Evolutionary conservation across 2,329 filamentous ascomycete species (phyloP).

Genomic region (Colletotrichum chlorophyti): DNA sequence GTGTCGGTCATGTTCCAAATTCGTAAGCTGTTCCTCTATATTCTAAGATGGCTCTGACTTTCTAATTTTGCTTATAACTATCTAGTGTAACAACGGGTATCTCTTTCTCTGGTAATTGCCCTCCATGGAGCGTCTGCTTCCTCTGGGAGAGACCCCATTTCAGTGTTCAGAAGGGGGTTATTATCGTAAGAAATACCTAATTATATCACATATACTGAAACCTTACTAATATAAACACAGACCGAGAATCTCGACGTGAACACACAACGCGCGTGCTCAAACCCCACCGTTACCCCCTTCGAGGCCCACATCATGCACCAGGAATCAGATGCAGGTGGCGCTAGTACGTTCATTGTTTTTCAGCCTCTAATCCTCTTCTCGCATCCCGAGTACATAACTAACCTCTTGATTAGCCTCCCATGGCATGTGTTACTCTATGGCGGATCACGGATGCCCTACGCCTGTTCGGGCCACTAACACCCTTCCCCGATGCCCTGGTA

Average conservation of each 20-base stretch:
- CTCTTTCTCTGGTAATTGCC: background rate
- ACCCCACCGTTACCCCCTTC: conserved; percentile 1
- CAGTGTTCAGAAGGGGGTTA: background rate
- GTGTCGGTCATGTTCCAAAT: background rate
- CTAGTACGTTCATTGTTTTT: background rate
- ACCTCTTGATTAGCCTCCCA: background rate
- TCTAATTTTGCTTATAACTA: background rate
- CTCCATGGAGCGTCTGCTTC: conserved; percentile 3
- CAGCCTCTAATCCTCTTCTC: accelerated
- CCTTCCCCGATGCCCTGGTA: background rate
- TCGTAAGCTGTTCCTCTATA: background rate
- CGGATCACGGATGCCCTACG: background rate
- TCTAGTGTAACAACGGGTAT: conserved; percentile 7
- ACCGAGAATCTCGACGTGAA: conserved; percentile 3
- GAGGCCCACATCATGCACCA: background rate
- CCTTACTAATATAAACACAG: background rate
- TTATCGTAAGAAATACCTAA: background rate
- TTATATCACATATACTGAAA: background rate
- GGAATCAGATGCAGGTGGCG: background rate
- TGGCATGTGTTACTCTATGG: conserved; percentile 8
- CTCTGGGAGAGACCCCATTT: conserved; percentile 11
- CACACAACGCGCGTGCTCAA: background rate
- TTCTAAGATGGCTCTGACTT: background rate
- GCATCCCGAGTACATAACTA: background rate
- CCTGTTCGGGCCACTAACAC: background rate